Evolutionary conservation across 2,329 filamentous ascomycete species (phyloP), one percentile per base, ranked within the genome.

Genomic region (Lecanicillium sp.): DNA sequence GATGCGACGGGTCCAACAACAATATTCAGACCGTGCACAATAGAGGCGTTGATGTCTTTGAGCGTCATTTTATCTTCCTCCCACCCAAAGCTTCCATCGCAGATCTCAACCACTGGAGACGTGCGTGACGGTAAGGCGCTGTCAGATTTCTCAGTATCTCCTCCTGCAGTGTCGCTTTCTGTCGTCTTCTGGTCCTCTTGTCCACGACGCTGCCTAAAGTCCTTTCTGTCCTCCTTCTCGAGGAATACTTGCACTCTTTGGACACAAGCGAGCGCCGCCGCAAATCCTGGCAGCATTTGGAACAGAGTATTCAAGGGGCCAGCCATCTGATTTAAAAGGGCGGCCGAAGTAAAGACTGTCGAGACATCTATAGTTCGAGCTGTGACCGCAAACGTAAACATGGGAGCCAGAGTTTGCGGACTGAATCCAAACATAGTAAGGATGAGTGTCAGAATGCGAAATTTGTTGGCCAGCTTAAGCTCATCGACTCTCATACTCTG

Each of bases 1-100:
- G 48, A 55, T 0, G 51, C 57, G 1, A 65, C 57, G 3, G 62
- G 61, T 0, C 65, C 65, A 2, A 61, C 48, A 1, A 67, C 45
- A 1, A 65, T 47, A 0, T 55, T 63, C 4, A 64, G 44, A 4
- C 36, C 43, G 9, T 19, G 31, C 1, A 44, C 39, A 6, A 58
- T 41, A 3, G 14, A 17, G 2, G 51, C 10, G 29, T 46, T 49
- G 36, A 58, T 33, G 11, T 45, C 37, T 8, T 36, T 43, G 4
- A 58, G 36, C 1, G 49, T 36, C 14, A 40, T 38, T 4, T 44
- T 46, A 8, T 46, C 43, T 8, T 32, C 20, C 1, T 37, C 41
- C 57, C 56, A 59, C 17, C 53, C 55, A 30, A 55, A 49, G 4
- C 28, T 41, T 7, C 44, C 45, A 11, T 45, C 20, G 3, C 33